Base-by-base conservation (phyloP, 164 flowering plant genomes). In the Vitis rupestris region DNA sequence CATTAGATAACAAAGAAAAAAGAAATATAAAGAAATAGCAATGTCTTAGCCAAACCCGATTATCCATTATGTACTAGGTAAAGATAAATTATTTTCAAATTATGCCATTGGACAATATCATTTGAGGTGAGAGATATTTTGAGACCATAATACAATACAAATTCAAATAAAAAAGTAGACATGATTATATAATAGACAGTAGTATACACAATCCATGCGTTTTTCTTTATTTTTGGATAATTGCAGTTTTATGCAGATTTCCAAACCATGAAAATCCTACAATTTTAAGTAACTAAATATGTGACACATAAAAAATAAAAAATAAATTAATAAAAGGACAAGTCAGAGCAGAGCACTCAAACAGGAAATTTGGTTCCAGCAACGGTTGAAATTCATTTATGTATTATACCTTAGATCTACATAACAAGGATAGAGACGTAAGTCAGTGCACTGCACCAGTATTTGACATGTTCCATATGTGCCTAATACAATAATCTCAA, bases 1-100 rank as follows among this genome's bases (percentile, higher is more conserved):
- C 14, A 27, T 81, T 61, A 78, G 80, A 60, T 59, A 53, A 17
- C 47, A 59, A 9, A 59, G 30, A 70, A 37, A 11, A 50, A 11
- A 14, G 10, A 13, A 47, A 30, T 55, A 72, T 29, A 19, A n/a
- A 47, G 37, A 3, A 50, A 16, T 4, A 64, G 23, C 49, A 1
- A n/a, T 49, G 1, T 8, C 17, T 63, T 44, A 10, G 14, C 17
- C 47, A 37, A 61, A 23, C 51, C 13, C 44, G 3, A n/a, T 8
- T 47, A n/a, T 53, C 56, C 56, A 53, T 14, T 53, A 53, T 53
- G n/a, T 53, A 53, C 56, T 1, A 15, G 14, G n/a, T 9, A 53
- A 53, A n/a, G 27, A 23, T 23, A 23, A 37, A 37, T 37, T 37
- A 37, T 6, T 37, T 37, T 37, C 44, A 37, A 6, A 37, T 37